Base-by-base conservation (phyloP, 169 alveolate genomes). In the Plasmodium cynomolgi region DNA sequence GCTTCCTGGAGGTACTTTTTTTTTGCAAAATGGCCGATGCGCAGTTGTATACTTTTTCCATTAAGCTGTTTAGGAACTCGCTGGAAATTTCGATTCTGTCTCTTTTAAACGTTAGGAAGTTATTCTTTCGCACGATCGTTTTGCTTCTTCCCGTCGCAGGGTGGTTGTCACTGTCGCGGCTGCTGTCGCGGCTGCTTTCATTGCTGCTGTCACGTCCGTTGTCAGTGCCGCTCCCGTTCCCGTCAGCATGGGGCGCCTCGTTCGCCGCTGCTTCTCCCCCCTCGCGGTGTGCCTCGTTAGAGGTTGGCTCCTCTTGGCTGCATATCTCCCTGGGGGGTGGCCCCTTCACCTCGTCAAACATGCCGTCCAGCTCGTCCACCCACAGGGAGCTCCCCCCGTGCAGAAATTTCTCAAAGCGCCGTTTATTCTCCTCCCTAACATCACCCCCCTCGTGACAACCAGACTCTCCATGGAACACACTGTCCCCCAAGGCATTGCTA, bases 81-180 rank as follows among this genome's bases (percentile, higher is more conserved):
- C 68, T 86, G 15, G 93, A 86, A 29, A 86, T 75, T 34, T 77
- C 37, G 7, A 86, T 77, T 79, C 93, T 75, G 5, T 86, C 93
- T 34, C 58, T 47, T 54, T 86, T 86, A 33, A 86, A 77, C 31
- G 31, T 74, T 86, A 86, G 29, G 58, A 74, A 74, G 29, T 34
- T 39, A 20, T 86, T 79, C 71, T 86, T 86, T n/a, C 44, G 37
- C 71, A 26, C 29, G 26, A 83, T 23, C 37, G 29, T 83, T 47
- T 71, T 71, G 20, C 73, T 23, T 3, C 47, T 29, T 9, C 74
- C 20, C 29, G 3, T 47, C 50, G 5, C 17, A 17, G 82, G 20
- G 29, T 7, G 5, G 23, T 34, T 37, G 17, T 2, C n/a, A 0
- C 26, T 2, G 0, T 11, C 77, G 6, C 2, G 2, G 15, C 41